Percentiles rank a stretch among this genome's conserved stretches.
Evolutionary conservation across 1,284 basidiomycete genomes (phyloP).

Genomic region (Pisolithus thermaeus): DNA sequence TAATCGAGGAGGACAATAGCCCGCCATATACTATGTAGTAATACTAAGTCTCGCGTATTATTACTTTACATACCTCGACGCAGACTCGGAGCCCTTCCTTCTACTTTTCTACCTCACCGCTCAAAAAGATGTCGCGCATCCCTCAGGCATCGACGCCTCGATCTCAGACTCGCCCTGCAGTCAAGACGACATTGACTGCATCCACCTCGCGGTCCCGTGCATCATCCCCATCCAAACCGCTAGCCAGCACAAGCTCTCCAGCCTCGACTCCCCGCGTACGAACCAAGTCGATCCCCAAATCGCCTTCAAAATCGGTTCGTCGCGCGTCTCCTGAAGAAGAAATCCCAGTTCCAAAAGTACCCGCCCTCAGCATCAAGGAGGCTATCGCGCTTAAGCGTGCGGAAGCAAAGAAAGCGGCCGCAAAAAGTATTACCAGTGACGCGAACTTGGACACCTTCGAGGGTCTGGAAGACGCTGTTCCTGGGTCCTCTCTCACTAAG

Average conservation of each 20-base stretch:
- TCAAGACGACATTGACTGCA: conserved; percentile 22
- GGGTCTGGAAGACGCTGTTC: conserved; percentile 43
- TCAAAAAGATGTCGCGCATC: conserved; percentile 41
- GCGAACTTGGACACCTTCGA: conserved; percentile 26
- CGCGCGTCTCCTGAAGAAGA: conserved; percentile 26
- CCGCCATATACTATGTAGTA: conserved; percentile 8
- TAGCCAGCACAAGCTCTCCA: conserved; percentile 21
- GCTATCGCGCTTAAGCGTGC: conserved; percentile 70
- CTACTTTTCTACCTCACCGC: not conserved
- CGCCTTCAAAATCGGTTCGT: conserved; percentile 31
- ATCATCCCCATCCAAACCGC: conserved; percentile 33
- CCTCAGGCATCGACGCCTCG: conserved; percentile 41
- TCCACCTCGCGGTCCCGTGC: conserved; percentile 27
- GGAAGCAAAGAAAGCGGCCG: conserved; percentile 58
- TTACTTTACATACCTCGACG: too few relatives aligned
- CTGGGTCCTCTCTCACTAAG: conserved; percentile 27
- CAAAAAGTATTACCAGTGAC: conserved; percentile 17
- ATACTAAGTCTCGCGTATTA: not conserved
- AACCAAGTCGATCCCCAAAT: conserved; percentile 34
- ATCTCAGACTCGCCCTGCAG: conserved; percentile 15
- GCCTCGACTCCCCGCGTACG: conserved; percentile 20
- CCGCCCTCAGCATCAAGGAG: conserved; percentile 56
- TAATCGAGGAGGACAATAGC: too few relatives aligned
- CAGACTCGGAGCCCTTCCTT: not conserved
- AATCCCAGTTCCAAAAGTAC: conserved; percentile 26